A percentile compares a stretch with the other conserved stretches of the same genome.
Conservation (phyloP, 139 green algal genomes). For the Chara braunii region DNA sequence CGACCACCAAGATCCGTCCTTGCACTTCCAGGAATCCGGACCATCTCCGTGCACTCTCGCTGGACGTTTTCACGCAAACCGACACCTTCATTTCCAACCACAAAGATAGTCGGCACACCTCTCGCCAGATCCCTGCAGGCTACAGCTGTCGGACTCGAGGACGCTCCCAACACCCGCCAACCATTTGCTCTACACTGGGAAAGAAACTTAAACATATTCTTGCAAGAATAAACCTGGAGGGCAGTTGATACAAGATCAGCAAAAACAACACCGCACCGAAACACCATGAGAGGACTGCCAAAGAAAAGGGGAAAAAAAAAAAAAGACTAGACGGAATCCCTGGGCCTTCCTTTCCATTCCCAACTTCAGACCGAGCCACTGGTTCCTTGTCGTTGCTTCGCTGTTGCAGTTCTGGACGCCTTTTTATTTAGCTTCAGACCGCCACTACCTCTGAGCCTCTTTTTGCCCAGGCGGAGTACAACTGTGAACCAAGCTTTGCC, state of each 20-base stretch:
- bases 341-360: too few species aligned
- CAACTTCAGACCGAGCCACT: too few species aligned
- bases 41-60: slow-evolving; percentile 53
- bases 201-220: slow-evolving; percentile 67
- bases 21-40: slow-evolving; percentile 6
- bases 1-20: background rate
- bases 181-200: slow-evolving; percentile 29
- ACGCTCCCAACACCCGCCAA: slow-evolving; percentile 62
- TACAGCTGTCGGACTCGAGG: slow-evolving; percentile 45
- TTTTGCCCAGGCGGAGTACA: too few species aligned
- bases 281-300: background rate
- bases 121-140: slow-evolving; percentile 38
- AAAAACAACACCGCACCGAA: slow-evolving; percentile 11
- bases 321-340: too few species aligned
- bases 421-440: too few species aligned
- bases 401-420: too few species aligned
- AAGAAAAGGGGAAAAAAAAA: slow-evolving; percentile 6
- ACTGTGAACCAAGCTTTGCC: too few species aligned
- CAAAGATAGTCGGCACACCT: slow-evolving; percentile 64
- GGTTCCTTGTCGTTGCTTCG: too few species aligned
- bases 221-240: slow-evolving; percentile 51
- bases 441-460: too few species aligned
- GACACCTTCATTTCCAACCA: slow-evolving; percentile 75
- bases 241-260: background rate
- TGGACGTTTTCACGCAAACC: slow-evolving; percentile 50